Conservation (phyloP, 1,284 basidiomycete species). For the Sporisorium exsertum region DNA sequence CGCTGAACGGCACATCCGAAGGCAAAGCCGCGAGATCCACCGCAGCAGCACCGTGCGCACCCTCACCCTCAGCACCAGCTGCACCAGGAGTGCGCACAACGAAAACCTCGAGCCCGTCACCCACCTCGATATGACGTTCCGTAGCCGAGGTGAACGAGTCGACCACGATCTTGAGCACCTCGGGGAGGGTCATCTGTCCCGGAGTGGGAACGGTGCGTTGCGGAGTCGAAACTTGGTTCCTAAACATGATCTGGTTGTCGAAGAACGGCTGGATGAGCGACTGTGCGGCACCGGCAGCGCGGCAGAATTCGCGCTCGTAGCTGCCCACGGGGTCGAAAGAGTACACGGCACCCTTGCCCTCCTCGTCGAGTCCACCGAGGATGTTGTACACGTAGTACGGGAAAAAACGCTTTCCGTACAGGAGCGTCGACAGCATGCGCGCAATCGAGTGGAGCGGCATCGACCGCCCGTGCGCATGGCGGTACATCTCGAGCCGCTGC, state of each 20-base stretch:
- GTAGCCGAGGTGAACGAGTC: slow-evolving; percentile 68
- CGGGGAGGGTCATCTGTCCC: slow-evolving; percentile 58
- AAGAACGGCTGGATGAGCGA: slow-evolving; percentile 68
- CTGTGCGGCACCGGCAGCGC: slow-evolving; percentile 67
- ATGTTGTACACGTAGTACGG: slow-evolving; percentile 70
- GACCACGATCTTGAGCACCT: slow-evolving; percentile 63
- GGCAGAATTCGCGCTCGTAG: slow-evolving; percentile 67
- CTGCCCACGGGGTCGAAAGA: slow-evolving; percentile 68
- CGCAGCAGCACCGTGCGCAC: slow-evolving; percentile 33
- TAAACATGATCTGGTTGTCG: slow-evolving; percentile 69
- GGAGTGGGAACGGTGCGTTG: slow-evolving; percentile 57
- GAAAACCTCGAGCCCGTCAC: slow-evolving; percentile 67
- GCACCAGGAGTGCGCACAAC: slow-evolving; percentile 53
- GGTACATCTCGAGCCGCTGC: slow-evolving; percentile 66
- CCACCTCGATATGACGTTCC: slow-evolving; percentile 68
- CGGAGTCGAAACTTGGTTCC: slow-evolving; percentile 63
- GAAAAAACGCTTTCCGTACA: slow-evolving; percentile 69
- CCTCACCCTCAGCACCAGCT: neutral
- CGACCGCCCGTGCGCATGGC: slow-evolving; percentile 63
- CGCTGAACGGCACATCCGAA: slow-evolving; percentile 50
- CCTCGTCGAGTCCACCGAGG: slow-evolving; percentile 67
- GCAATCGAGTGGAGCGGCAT: slow-evolving; percentile 68
- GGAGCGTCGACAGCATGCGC: slow-evolving; percentile 66
- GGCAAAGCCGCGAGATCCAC: slow-evolving; percentile 46
- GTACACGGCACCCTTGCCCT: slow-evolving; percentile 68